Evolutionary conservation across 805 yeast genomes (phyloP).

Genomic region (Monosporozyma solicola): DNA sequence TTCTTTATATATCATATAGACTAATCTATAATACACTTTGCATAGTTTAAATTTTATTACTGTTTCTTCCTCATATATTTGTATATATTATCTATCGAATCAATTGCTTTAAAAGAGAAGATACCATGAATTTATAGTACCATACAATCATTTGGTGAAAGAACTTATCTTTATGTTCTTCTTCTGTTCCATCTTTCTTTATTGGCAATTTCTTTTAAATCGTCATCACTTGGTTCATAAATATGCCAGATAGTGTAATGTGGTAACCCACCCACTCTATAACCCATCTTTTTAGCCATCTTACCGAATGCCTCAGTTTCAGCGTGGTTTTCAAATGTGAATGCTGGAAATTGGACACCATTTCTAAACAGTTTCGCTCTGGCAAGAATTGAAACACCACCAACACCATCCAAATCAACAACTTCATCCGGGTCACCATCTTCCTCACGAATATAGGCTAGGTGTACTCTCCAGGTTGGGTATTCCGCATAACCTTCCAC

Average conservation of each 20-base stretch:
- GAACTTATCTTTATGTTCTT: conserved; percentile 7
- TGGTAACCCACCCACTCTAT: conserved; percentile 77
- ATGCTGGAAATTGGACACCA: conserved; percentile 80
- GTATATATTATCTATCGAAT: neutral
- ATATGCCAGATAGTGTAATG: conserved; percentile 89
- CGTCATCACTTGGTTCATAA: conserved; percentile 83
- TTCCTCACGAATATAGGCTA: conserved; percentile 60
- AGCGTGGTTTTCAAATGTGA: conserved; percentile 75
- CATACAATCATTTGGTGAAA: neutral
- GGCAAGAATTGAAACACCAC: conserved; percentile 76
- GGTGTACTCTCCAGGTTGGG: conserved; percentile 77
- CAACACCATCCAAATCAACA: conserved; percentile 75
- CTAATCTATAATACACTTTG: neutral
- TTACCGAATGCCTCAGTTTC: conserved; percentile 86
- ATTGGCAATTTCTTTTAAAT: conserved; percentile 57
- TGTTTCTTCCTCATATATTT: neutral
- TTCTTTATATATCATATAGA: neutral
- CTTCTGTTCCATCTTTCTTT: conserved; percentile 60
- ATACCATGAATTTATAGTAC: neutral
- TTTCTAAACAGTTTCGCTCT: conserved; percentile 65
- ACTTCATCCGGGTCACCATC: conserved; percentile 54
- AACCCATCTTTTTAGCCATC: conserved; percentile 71
- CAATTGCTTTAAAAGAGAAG: neutral
- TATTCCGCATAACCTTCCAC: conserved; percentile 85
- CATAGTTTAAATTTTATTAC: neutral